Evolutionary conservation across 2,329 filamentous ascomycete species (phyloP), one percentile per base, ranked within the genome.

Genomic region (Juglanconis juglandina): DNA sequence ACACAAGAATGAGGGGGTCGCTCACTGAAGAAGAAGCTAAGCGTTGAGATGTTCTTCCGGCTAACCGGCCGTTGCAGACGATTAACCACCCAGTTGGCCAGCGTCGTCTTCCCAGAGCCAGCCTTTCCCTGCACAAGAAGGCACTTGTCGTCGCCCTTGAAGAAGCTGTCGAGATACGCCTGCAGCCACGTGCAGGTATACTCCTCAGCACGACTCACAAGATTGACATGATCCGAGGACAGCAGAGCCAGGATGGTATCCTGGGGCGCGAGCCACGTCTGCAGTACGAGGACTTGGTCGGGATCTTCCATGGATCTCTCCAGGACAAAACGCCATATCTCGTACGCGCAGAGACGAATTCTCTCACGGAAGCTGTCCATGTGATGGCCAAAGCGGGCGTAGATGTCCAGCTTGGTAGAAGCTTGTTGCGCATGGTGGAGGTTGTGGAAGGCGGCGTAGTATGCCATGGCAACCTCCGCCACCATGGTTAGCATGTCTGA

Each of bases 21-120:
- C 51, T 53, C 41, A 53, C 51, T 53, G 30, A 53, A 53, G 39
- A 53, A 53, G 24, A 53, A 53, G 24, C 51, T 53, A n/a, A 53
- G 10, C 8, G 51, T 53, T 13, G 51, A 53, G 30, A 53, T 34
- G 10, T 53, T 35, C 39, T 44, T 44, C 7, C 39, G 37, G 51
- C 13, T 44, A 9, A 53, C 14, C 5, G 51, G 51, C 17, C 51
- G 30, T 39, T 53, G 51, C 14, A 53, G 51, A 11, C 51, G 51
- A 5, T 53, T 35, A 35, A n/a, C 39, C 11, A 44, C 51, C 51
- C 51, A 53, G 34, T 53, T 53, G 5, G 51, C 51, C 3, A 53
- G 35, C 30, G 51, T 53, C 4, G 51, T 53, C 51, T 53, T 53
- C 4, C 51, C 51, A n/a, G 39, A 53, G 2, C 51, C 51, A 8